Evolutionary conservation across 2,329 filamentous ascomycete species (phyloP).

Genomic region (Beauveria scarabaeidicola): DNA sequence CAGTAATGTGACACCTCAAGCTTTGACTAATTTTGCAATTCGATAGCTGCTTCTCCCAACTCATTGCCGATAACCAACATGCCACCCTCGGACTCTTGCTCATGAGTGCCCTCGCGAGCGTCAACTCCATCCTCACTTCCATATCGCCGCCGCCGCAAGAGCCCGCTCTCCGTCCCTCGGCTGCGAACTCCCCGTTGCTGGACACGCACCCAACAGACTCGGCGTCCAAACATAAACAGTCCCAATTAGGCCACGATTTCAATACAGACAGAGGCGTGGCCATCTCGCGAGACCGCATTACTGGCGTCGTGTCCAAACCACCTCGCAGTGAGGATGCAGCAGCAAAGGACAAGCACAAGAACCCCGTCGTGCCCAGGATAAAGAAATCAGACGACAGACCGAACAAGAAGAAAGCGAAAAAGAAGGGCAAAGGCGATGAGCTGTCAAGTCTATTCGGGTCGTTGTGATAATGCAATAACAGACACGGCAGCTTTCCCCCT

Average conservation of each 20-base stretch:
- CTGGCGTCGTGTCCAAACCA: neutral
- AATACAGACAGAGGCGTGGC: conserved; percentile 21
- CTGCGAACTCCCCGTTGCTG: too few relatives aligned
- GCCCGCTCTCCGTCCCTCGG: neutral
- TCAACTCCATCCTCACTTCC: conserved; percentile 36
- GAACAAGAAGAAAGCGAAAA: conserved; percentile 43
- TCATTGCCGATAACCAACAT: conserved; percentile 65
- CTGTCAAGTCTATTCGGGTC: conserved; percentile 67
- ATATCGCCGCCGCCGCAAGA: conserved; percentile 20
- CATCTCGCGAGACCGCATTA: conserved; percentile 19
- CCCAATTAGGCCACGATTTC: neutral
- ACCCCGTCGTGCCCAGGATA: conserved; percentile 21
- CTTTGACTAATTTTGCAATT: neutral
- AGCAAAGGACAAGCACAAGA: conserved; percentile 19
- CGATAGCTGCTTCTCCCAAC: conserved; percentile 54
- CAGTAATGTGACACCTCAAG: neutral
- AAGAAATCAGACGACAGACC: conserved; percentile 19
- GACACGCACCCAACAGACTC: neutral
- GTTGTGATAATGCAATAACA: conserved; percentile 24
- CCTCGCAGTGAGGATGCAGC: neutral
- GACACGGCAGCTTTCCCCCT: neutral
- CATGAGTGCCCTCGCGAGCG: conserved; percentile 53
- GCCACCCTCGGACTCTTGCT: conserved; percentile 62
- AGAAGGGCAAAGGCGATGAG: conserved; percentile 50
- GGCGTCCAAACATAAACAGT: neutral